Conservation (phyloP, 495 filamentous ascomycete genomes). For the Neurospora pannonica region DNA sequence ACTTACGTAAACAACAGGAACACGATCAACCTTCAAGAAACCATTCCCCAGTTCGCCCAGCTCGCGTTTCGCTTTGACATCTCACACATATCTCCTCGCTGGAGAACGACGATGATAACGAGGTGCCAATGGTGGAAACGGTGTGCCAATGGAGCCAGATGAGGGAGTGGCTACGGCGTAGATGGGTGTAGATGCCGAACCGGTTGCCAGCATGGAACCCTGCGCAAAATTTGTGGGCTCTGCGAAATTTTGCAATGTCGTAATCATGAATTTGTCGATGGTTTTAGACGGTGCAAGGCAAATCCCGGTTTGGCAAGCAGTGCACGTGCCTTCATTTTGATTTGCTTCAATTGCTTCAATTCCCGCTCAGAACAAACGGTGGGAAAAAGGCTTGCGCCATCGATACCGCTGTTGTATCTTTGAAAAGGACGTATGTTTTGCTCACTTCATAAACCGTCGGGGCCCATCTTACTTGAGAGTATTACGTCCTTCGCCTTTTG, state of each 20-base stretch:
- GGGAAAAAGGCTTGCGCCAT: not conserved
- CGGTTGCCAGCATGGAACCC: not conserved
- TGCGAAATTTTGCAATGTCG: not conserved
- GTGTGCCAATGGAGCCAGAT: not conserved
- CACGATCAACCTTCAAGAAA: not conserved
- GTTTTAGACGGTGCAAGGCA: not conserved
- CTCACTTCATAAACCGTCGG: not conserved
- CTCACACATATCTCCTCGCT: not conserved
- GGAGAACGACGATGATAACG: not conserved
- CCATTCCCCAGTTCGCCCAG: not conserved
- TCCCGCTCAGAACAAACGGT: not conserved
- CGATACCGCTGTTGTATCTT: not conserved
- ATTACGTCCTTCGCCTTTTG: not conserved
- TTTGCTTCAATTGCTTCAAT: not conserved
- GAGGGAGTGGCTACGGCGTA: not conserved
- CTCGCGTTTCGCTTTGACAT: not conserved
- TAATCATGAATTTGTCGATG: not conserved
- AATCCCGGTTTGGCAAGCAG: not conserved
- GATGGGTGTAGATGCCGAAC: not conserved
- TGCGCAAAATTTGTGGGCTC: not conserved
- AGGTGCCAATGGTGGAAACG: not conserved
- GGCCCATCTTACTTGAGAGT: not conserved
- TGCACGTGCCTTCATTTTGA: not conserved
- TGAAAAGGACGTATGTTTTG: not conserved
- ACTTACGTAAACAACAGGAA: not conserved